Percentiles rank a stretch among this genome's conserved stretches.
phyloP scores from a whole-genome alignment of 306 rosid genomes.

The Astragalus glycyphyllos region DNA sequence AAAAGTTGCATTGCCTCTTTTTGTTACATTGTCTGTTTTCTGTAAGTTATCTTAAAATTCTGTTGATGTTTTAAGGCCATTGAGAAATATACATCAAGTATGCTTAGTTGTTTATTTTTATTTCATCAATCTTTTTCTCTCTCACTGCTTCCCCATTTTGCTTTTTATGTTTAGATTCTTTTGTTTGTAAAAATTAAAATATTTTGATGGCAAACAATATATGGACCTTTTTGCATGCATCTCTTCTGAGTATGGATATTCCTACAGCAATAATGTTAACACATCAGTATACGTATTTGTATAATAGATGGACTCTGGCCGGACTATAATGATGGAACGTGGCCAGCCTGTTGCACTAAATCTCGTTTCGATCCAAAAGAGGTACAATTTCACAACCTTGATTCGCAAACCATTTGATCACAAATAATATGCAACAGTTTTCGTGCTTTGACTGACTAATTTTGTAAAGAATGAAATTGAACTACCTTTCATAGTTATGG shows the following conservation, averaged over 20 bases:
- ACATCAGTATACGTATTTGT: constrained; percentile 24
- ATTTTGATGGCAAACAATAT: constrained; percentile 1
- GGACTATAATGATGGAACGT: constrained; percentile 92
- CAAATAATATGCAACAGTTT: constrained; percentile 13
- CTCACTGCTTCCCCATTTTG: not conserved
- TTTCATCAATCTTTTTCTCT: not conserved
- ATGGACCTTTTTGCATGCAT: not conserved
- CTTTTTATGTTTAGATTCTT: constrained; percentile 3
- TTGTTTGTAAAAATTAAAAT: not conserved
- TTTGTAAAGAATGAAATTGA: not conserved
- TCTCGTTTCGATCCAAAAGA: constrained; percentile 70
- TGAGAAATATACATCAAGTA: constrained; percentile 13
- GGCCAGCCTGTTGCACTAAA: constrained; percentile 88
- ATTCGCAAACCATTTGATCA: constrained; percentile 22
- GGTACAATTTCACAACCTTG: constrained; percentile 49
- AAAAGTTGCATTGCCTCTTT: constrained; percentile 9
- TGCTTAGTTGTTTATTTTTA: constrained; percentile 5
- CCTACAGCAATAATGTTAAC: constrained; percentile 14
- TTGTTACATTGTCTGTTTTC: no score
- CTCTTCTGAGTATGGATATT: constrained; percentile 22
- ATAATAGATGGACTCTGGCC: constrained; percentile 96
- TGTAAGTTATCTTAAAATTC: not conserved
- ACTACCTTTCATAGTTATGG: constrained; percentile 26
- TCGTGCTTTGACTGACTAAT: constrained; percentile 29
- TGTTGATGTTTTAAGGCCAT: constrained; percentile 24